These are phyloP conservation scores for Friedmanniomyces simplex DNA, from an alignment of 495 filamentous ascomycete genomes.

Conservation along the genomic window DNA sequence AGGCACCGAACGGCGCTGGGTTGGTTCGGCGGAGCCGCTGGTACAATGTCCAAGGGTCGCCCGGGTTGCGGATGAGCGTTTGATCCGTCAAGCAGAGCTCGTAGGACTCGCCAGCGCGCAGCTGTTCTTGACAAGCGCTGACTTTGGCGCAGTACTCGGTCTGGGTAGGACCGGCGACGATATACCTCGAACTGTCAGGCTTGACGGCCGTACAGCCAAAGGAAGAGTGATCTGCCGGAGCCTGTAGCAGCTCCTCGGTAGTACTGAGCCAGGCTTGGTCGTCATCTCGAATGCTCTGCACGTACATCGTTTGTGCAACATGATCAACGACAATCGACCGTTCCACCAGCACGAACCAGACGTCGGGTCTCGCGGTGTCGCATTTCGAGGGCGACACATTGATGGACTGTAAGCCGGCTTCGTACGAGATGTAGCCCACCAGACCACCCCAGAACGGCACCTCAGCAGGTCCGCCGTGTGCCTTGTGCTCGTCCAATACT, in stretches of 20 bases:
- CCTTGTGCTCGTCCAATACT: constrained; percentile 46
- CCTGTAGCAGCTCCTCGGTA: neutral
- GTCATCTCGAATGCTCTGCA: constrained; percentile 48
- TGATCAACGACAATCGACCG: constrained; percentile 77
- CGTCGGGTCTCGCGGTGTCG: constrained; percentile 42
- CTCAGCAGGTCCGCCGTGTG: constrained; percentile 33
- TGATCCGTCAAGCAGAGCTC: constrained; percentile 83
- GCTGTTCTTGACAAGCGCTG: constrained; percentile 54
- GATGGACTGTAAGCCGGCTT: constrained; percentile 62
- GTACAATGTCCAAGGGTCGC: constrained; percentile 58
- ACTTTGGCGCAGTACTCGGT: constrained; percentile 53
- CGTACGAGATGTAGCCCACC: constrained; percentile 83
- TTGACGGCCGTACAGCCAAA: neutral
- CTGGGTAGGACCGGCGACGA: constrained; percentile 2
- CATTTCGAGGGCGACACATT: constrained; percentile 29
- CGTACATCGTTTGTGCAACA: constrained; percentile 43
- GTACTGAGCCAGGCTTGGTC: constrained; percentile 33
- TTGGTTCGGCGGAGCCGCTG: constrained; percentile 58
- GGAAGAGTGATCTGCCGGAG: neutral
- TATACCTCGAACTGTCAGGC: neutral
- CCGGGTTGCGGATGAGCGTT: constrained; percentile 42
- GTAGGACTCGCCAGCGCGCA: constrained; percentile 77
- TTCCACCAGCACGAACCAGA: constrained; percentile 67
- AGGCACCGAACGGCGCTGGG: constrained; percentile 79
- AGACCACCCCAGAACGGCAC: constrained; percentile 79